Base-by-base conservation (phyloP, 2,329 filamentous ascomycete species). In the Stagonosporopsis vannaccii region DNA sequence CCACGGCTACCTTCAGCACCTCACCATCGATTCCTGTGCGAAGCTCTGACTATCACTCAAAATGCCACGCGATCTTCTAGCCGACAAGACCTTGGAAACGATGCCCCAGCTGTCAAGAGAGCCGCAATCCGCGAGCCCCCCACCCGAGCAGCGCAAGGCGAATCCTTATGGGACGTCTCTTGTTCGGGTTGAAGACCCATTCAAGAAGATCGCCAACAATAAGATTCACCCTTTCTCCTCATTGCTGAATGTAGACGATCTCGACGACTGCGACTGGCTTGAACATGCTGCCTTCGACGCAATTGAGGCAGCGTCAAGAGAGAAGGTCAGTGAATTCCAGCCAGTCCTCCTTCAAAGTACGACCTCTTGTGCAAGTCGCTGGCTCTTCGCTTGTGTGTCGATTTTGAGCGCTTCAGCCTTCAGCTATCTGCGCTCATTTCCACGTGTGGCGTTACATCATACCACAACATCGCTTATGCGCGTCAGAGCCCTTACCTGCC, bases 181-280 rank as follows among this genome's bases (percentile, higher is more conserved):
- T 17, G 36, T 56, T 2, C 56, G 70, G 4, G 56, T 70, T 22
- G 68, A 72, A 22, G 67, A 71, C 25, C 55, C 63, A 17, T 69
- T 68, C 60, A 68, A 65, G 50, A 72, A 68, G 48, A 69, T 73
- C 62, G 22, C 23, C 6, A 51, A 39, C 87, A 88, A 32, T 66
- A 81, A 85, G 46, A 85, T 91, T 67, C 85, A 90, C 68, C 87
- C 91, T 23, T 89, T 90, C 67, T 84, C 90, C n/a, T 86, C 90
- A 48, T 85, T 90, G 25, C 82, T 97, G 46, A 90, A 85, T 36
- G 75, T 84, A 43, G 84, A 83, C 23, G 87, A 92, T 66, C 73
- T 89, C 44, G 85, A 88, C 28, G 85, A 84, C 63, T 87, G 85
- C 72, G 77, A 84, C 59, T 75, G 76, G 58, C 80, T 88, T 17